Base-by-base conservation (phyloP, 768 basidiomycete genomes). In the Russula compacta region DNA sequence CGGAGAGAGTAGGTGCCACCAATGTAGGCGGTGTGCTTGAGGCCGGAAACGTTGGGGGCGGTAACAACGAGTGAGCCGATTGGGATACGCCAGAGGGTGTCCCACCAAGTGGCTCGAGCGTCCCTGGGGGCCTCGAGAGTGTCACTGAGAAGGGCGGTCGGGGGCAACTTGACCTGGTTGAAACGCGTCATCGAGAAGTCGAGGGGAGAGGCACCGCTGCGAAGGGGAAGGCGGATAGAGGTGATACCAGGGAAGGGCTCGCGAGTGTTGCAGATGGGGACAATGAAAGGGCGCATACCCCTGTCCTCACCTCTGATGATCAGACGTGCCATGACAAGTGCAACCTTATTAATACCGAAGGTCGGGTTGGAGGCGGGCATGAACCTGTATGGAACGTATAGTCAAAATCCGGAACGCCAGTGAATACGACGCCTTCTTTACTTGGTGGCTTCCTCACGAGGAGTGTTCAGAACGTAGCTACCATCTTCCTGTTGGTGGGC, bases 141-240 rank as follows among this genome's bases (percentile, higher is more conserved):
- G 63, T 81, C 75, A n/a, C 72, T 67, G 7, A 79, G 70, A 50
- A 83, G 73, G 4, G 83, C 81, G 10, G 76, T 74, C 33, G 69
- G 68, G 3, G 82, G 82, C 11, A 83, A 73, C 24, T 74, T 73
- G 33, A 84, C 82, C 44, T 82, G 71, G 60, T 82, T 68, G 68
- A 84, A 85, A 42, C 71, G 73, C 17, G 83, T 84, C 64, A 84
- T 76, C 39, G 81, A 78, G 66, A 79, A 82, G 66, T 83, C 81
- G 17, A 84, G 74, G 35, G 82, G 82, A 4, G 72, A 73, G 2
- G 81, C 79, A 36, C 82, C 82, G 56, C 78, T 76, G 47, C 81
- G 79, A 38, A 55, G 39, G 46, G 81, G 79, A 39, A 83, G 73
- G 38, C 78, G 72, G 57, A 75, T 77, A 3, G 80, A 83, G 40